phyloP scores from a whole-genome alignment of 2,329 filamentous ascomycete species.

The Fusarium temperatum region DNA sequence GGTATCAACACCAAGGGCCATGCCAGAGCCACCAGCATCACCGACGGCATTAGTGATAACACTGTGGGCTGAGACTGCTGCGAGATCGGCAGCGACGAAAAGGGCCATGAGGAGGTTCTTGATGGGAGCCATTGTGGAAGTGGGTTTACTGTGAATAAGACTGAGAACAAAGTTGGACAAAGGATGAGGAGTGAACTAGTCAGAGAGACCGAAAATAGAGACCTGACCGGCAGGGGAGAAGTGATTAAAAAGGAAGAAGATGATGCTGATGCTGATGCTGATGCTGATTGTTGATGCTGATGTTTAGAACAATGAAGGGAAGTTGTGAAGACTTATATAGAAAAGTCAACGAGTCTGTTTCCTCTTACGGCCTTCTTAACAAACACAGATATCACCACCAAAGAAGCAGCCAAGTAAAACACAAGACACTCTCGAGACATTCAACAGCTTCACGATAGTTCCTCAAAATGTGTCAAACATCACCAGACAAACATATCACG shows the following conservation, averaged over 20 bases:
- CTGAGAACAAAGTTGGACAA: neutral
- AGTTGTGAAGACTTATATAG: neutral
- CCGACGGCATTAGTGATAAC: slow-evolving; percentile 53
- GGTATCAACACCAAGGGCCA: slow-evolving; percentile 60
- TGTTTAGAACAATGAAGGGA: neutral
- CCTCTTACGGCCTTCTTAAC: neutral
- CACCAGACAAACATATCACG: neutral
- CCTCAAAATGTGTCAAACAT: neutral
- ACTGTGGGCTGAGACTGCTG: slow-evolving; percentile 1
- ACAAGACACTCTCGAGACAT: slow-evolving; percentile 4
- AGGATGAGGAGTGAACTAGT: neutral
- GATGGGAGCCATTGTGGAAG: neutral
- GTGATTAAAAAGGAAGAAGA: neutral
- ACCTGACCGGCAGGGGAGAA: slow-evolving; percentile 16
- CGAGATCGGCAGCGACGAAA: slow-evolving; percentile 13
- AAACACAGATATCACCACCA: neutral
- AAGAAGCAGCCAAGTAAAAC: neutral
- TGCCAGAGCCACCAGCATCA: slow-evolving; percentile 65
- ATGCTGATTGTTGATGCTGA: neutral
- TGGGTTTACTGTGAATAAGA: neutral
- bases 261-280: neutral
- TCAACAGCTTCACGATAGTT: neutral
- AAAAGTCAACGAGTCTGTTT: neutral
- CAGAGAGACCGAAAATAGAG: neutral
- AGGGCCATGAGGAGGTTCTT: slow-evolving; percentile 4